Conservation (phyloP, 805 yeast genomes). For the Yarrowia deformans region DNA sequence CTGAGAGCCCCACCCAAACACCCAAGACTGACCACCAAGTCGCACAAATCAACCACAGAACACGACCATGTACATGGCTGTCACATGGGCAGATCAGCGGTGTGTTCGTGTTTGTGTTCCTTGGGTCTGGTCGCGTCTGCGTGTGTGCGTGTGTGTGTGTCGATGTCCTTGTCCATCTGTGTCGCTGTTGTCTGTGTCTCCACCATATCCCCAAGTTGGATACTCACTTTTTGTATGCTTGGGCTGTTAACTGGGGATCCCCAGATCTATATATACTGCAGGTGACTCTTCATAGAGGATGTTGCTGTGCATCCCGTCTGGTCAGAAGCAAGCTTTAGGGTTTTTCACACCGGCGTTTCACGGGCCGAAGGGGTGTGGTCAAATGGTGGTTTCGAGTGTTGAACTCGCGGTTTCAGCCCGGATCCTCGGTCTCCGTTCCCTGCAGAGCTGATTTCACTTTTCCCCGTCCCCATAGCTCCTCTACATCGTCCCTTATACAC, state of each 20-base stretch:
- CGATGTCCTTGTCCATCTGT: neutral
- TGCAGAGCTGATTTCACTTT: neutral
- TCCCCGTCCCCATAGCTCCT: neutral
- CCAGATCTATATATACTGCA: constrained; percentile 35
- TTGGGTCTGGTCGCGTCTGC: neutral
- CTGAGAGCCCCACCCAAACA: too few species aligned
- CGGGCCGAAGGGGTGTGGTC: constrained; percentile 25
- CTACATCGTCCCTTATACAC: neutral
- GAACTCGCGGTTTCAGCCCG: neutral
- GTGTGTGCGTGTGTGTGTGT: neutral
- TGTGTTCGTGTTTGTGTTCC: too few species aligned
- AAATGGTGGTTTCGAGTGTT: too few species aligned
- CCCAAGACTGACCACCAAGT: too few species aligned
- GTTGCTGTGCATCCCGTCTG: constrained; percentile 32
- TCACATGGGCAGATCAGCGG: constrained; percentile 2
- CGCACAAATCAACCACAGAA: neutral
- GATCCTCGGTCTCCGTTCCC: neutral
- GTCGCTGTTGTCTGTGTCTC: neutral
- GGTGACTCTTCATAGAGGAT: constrained; percentile 24
- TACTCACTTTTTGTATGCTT: constrained; percentile 30
- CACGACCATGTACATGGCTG: neutral
- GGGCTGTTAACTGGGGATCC: constrained; percentile 7
- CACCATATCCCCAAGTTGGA: neutral
- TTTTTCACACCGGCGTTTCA: constrained; percentile 30
- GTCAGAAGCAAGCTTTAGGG: constrained; percentile 37